These are phyloP conservation scores for Suaeda aralocaspica DNA, from an alignment of 148 eudicot species.

Conservation along the genomic window DNA sequence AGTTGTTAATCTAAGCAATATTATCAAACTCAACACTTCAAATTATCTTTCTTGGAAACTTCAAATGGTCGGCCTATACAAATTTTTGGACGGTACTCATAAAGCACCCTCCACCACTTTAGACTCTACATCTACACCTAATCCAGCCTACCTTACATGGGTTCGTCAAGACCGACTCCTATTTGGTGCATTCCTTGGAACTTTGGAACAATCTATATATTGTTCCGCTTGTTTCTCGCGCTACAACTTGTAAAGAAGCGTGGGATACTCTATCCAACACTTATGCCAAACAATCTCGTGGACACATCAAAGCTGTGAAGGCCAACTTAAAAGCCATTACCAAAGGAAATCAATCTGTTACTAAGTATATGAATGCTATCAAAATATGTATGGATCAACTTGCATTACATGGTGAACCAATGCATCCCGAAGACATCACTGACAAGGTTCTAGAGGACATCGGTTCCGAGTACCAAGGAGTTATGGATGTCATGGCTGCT, in stretches of 20 bases:
- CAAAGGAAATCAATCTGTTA: background rate
- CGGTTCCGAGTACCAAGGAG: background rate
- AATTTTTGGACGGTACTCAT: too few relatives aligned
- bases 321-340: background rate
- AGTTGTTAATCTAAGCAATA: too few relatives aligned
- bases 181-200: background rate
- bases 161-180: conserved; percentile 7
- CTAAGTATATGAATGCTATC: background rate
- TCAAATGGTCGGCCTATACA: too few relatives aligned
- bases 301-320: background rate
- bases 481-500: background rate
- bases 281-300: conserved; percentile 1
- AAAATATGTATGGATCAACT: background rate
- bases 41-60: too few relatives aligned
- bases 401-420: background rate
- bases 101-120: background rate
- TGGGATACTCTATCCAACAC: background rate
- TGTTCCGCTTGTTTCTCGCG: background rate
- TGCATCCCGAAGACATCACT: background rate
- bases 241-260: background rate
- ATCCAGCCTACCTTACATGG: background rate
- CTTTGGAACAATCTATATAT: background rate
- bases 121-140: background rate
- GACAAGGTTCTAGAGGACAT: background rate
- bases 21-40: too few relatives aligned